Evolutionary conservation across 78 protist species (phyloP), one percentile per base, ranked within the genome.

Genomic region (Cavenderia fasciculata): DNA sequence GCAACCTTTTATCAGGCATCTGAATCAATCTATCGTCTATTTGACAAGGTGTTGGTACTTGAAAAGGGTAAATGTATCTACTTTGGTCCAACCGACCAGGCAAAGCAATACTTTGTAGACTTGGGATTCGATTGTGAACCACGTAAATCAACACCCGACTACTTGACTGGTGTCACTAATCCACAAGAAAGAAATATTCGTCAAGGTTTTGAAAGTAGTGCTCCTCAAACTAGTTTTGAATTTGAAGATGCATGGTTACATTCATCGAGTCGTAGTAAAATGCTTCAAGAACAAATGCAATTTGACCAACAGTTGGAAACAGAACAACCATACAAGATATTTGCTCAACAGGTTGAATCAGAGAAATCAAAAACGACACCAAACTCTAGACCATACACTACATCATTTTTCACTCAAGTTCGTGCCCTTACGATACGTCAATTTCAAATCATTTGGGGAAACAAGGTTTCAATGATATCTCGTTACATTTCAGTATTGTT

Each of bases 1-100:
- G 61, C 70, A 19, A 69, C 91, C 31, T 85, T 85, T 34, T 85
- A 85, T 70, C 91, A 85, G 47, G 91, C 91, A 25, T 85, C 91
- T 0, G 91, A 85, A 25, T 47, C 63, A 8, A 85, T 85, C 57
- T 85, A 85, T 49, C 19, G 25, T 52, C 65, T 72, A 8, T 85
- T 85, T 49, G 91, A 85, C 69, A 85, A 69, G 46, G 91, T 85
- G 4, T 27, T 69, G 0, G 25, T 85, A 4, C 29, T 85, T 1
- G 91, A 85, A 31, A 85, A 85, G 43, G 86, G 86, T 51, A 31
- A 78, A n/a, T 70, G 71, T 14, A 85, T 85, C 57, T 85, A 70
- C 69, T 85, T 85, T 47, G 91, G 91, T 23, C 91, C 91, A 59
- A 10, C 14, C 34, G 19, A 18, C 1, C 19, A 47, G 61, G 91